Conservation (phyloP, 2,329 filamentous ascomycete genomes). For the Aspergillus ochraceus region DNA sequence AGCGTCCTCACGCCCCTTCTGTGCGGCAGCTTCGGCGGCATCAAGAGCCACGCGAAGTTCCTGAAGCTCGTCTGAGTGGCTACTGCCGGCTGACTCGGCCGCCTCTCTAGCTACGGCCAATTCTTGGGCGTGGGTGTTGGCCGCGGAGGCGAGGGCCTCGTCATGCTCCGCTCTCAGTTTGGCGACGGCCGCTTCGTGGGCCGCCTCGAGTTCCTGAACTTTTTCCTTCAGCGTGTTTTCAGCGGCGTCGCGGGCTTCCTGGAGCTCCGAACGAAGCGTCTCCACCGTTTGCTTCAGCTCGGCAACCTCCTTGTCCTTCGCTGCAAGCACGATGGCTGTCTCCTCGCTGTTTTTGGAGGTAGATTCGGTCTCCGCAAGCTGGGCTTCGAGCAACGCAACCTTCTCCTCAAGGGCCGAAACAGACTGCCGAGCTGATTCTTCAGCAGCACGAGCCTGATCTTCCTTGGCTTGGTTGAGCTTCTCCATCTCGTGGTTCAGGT, state of each 20-base stretch:
- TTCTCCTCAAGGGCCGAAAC: constrained; percentile 35
- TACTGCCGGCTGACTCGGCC: constrained; percentile 28
- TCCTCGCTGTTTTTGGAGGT: constrained; percentile 27
- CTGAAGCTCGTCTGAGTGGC: constrained; percentile 34
- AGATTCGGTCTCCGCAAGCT: constrained; percentile 35
- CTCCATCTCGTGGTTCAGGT: constrained; percentile 39
- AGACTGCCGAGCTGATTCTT: constrained; percentile 32
- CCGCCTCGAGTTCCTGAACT: constrained; percentile 27
- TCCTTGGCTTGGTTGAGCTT: constrained; percentile 37
- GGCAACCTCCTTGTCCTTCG: constrained; percentile 38
- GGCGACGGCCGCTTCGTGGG: constrained; percentile 31
- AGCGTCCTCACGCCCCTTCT: constrained; percentile 32
- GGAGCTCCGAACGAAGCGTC: constrained; percentile 35
- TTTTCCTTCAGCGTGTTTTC: constrained; percentile 23
- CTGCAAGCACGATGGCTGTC: constrained; percentile 26
- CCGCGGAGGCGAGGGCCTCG: constrained; percentile 22
- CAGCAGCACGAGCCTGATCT: constrained; percentile 34
- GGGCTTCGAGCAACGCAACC: constrained; percentile 35
- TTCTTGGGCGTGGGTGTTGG: constrained; percentile 34
- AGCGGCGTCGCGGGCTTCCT: constrained; percentile 25
- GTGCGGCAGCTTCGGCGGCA: constrained; percentile 28
- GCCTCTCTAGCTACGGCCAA: constrained; percentile 33
- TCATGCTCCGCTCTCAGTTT: constrained; percentile 20
- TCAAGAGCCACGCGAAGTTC: constrained; percentile 36
- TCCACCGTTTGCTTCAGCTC: constrained; percentile 35